phyloP scores from a whole-genome alignment of 345 rosid species.

The Clausena lansium region DNA sequence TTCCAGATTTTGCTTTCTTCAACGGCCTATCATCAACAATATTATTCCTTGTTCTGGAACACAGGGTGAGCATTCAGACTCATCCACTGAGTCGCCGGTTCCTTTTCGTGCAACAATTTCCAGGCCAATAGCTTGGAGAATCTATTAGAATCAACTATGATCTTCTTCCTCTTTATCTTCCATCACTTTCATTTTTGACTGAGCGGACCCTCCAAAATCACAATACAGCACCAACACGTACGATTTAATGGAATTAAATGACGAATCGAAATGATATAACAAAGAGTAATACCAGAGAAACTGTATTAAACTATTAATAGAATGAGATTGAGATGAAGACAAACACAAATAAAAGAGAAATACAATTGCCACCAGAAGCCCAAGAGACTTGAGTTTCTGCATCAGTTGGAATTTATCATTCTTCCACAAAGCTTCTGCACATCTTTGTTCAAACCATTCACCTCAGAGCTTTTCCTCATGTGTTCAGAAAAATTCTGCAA shows the following conservation, averaged over 20 bases:
- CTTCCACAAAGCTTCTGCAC: slow-evolving; percentile 91
- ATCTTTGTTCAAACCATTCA: slow-evolving; percentile 71
- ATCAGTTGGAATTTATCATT: slow-evolving; percentile 71
- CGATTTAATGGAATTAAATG: background rate
- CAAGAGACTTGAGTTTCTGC: slow-evolving; percentile 62
- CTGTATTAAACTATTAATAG: background rate
- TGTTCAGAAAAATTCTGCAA: too few species aligned
- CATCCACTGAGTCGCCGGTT: slow-evolving; percentile 23
- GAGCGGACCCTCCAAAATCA: slow-evolving; percentile 42
- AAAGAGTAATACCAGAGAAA: background rate
- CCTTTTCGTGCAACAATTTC: slow-evolving; percentile 27
- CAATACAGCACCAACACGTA: background rate
- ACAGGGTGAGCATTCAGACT: slow-evolving; percentile 31
- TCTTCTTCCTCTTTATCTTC: slow-evolving; percentile 41
- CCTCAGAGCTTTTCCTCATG: slow-evolving; percentile 46
- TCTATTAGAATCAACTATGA: slow-evolving; percentile 13
- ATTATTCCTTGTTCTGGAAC: slow-evolving; percentile 27
- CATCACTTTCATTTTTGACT: slow-evolving; percentile 39
- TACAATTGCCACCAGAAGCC: slow-evolving; percentile 54
- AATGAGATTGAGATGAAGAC: background rate
- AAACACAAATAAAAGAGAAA: background rate
- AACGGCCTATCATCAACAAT: slow-evolving; percentile 50
- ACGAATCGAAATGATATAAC: background rate
- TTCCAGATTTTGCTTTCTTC: slow-evolving; percentile 63
- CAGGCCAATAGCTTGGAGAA: slow-evolving; percentile 27